Evolutionary conservation across 768 basidiomycete species (phyloP).

Genomic region (Tephrocybe sp.): DNA sequence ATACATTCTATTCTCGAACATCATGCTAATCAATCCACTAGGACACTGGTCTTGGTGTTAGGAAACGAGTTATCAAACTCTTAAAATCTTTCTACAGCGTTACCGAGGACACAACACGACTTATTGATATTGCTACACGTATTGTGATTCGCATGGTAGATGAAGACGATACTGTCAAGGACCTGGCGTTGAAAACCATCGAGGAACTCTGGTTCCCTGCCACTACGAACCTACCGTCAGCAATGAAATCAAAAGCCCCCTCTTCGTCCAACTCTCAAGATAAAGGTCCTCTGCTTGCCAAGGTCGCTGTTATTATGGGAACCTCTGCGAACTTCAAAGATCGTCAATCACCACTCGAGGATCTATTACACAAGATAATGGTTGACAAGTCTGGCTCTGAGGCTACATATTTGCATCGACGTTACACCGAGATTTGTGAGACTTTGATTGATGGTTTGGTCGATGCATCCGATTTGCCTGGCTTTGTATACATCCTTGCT

Average conservation of each 20-base stretch:
- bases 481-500: constrained; percentile 54
- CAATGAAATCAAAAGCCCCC: constrained; percentile 35
- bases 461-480: constrained; percentile 77
- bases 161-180: constrained; percentile 94
- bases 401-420: constrained; percentile 50
- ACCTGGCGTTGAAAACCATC: constrained; percentile 84
- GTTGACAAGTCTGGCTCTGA: constrained; percentile 63
- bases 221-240: constrained; percentile 27
- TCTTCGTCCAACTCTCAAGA: constrained; percentile 36
- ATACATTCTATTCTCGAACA: not conserved
- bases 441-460: constrained; percentile 84
- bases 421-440: constrained; percentile 83
- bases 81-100: constrained; percentile 78
- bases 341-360: constrained; percentile 79
- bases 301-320: constrained; percentile 82
- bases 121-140: constrained; percentile 77
- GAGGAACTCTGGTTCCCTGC: constrained; percentile 87
- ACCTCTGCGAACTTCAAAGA: constrained; percentile 82
- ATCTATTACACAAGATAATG: constrained; percentile 81
- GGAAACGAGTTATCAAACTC: constrained; percentile 95
- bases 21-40: constrained; percentile 28
- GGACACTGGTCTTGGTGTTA: constrained; percentile 93
- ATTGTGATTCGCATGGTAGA: constrained; percentile 85
- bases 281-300: constrained; percentile 55
- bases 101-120: constrained; percentile 54